phyloP scores from a whole-genome alignment of 441 rosid species.

The Mallotus repandus region DNA sequence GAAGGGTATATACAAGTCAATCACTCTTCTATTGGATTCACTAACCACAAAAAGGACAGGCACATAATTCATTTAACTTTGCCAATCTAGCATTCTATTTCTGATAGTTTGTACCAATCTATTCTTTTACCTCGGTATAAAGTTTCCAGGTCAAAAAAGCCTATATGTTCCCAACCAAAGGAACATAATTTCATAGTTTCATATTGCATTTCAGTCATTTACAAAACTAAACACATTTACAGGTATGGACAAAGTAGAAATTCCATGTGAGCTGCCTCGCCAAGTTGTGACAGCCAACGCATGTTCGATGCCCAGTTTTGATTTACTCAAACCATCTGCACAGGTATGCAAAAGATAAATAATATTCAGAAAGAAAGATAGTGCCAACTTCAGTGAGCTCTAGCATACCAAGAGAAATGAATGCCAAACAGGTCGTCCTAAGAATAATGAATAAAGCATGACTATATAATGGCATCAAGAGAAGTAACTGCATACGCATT shows the following conservation, averaged over 20 bases:
- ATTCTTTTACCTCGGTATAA: constrained; percentile 15
- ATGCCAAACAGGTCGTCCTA: background rate
- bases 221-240: constrained; percentile 44
- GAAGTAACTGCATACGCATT: background rate
- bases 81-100: constrained; percentile 8
- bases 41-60: background rate
- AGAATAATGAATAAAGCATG: background rate
- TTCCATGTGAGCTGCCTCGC: constrained; percentile 22
- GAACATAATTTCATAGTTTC: constrained; percentile 17
- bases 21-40: constrained; percentile 7
- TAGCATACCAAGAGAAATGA: background rate
- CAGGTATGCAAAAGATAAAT: constrained; percentile 18
- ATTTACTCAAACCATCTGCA: constrained; percentile 32
- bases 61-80: constrained; percentile 7
- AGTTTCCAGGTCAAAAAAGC: constrained; percentile 17
- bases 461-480: background rate
- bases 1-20: background rate
- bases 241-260: constrained; percentile 25
- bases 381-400: background rate
- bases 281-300: constrained; percentile 1
- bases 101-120: constrained; percentile 17
- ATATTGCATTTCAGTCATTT: constrained; percentile 33
- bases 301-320: constrained; percentile 17
- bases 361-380: background rate
- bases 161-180: constrained; percentile 19